Percentiles rank a stretch among this genome's conserved stretches.
phyloP scores from a whole-genome alignment of 345 rosid species.

The Eucalyptus regnans region DNA sequence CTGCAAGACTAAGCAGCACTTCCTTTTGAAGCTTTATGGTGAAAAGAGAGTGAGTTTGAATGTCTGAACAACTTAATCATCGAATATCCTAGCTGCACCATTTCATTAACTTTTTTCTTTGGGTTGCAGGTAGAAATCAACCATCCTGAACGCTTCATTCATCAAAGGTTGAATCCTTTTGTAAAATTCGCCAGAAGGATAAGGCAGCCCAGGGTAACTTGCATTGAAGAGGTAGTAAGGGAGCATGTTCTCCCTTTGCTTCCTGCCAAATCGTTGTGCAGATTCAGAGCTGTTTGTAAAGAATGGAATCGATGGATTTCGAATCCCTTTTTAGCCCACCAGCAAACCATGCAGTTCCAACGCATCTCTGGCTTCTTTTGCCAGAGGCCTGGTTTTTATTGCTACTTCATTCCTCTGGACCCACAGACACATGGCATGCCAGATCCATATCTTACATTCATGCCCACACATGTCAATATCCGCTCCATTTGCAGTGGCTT shows the following conservation, averaged over 20 bases:
- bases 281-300: conserved; percentile 22
- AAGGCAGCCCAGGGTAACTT: background rate
- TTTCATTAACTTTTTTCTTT: background rate
- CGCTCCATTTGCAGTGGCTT: conserved; percentile 22
- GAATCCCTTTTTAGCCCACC: conserved; percentile 26
- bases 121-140: background rate
- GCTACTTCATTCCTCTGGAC: conserved; percentile 14
- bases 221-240: conserved; percentile 6
- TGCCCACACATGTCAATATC: conserved; percentile 8
- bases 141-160: background rate
- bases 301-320: conserved; percentile 19
- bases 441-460: conserved; percentile 7
- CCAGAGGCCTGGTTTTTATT: conserved; percentile 1
- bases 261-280: conserved; percentile 30
- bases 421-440: conserved; percentile 15
- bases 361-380: conserved; percentile 21
- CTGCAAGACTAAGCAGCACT: background rate
- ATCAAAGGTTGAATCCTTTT: background rate
- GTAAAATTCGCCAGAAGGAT: background rate
- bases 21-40: background rate
- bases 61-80: background rate
- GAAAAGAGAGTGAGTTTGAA: background rate
- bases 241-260: conserved; percentile 16
- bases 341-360: conserved; percentile 11
- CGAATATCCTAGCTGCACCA: background rate